phyloP scores from a whole-genome alignment of 805 yeast genomes.

The Saccharomycopsis fermentans region DNA sequence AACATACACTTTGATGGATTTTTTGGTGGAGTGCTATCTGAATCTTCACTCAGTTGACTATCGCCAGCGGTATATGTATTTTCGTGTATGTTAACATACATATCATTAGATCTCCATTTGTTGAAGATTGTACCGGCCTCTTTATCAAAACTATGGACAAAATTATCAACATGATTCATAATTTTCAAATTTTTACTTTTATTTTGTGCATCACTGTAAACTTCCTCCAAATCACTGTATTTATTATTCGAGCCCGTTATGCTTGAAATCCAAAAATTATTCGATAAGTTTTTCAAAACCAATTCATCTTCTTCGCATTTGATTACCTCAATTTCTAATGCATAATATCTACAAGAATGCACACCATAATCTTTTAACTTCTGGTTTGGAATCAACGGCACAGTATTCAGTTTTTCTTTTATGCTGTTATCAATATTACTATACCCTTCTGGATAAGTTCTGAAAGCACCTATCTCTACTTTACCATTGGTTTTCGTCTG shows the following conservation, averaged over 20 bases:
- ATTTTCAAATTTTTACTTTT: not conserved
- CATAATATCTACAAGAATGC: conserved; percentile 60
- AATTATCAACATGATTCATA: not conserved
- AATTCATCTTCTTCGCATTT: conserved; percentile 40
- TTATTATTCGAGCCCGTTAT: conserved; percentile 20
- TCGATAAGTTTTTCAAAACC: conserved; percentile 34
- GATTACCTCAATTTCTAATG: conserved; percentile 53
- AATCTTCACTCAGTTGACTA: conserved; percentile 10
- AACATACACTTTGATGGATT: not conserved
- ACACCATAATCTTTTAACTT: conserved; percentile 58
- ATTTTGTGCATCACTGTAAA: not conserved
- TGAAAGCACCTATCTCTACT: conserved; percentile 81
- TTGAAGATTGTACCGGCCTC: not conserved
- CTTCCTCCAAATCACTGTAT: conserved; percentile 11
- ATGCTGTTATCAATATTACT: not conserved
- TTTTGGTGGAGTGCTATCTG: not conserved
- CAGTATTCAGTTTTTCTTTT: not conserved
- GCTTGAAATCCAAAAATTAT: conserved; percentile 38
- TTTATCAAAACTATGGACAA: conserved; percentile 2
- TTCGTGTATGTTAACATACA: conserved; percentile 15
- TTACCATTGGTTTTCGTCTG: conserved; percentile 50
- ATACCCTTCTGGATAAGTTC: conserved; percentile 47
- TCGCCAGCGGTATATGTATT: conserved; percentile 16
- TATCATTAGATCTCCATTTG: conserved; percentile 20
- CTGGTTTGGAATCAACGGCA: conserved; percentile 32